These are phyloP conservation scores for Claviceps spartinae DNA, from an alignment of 2,329 filamentous ascomycete genomes.

Conservation along the genomic window DNA sequence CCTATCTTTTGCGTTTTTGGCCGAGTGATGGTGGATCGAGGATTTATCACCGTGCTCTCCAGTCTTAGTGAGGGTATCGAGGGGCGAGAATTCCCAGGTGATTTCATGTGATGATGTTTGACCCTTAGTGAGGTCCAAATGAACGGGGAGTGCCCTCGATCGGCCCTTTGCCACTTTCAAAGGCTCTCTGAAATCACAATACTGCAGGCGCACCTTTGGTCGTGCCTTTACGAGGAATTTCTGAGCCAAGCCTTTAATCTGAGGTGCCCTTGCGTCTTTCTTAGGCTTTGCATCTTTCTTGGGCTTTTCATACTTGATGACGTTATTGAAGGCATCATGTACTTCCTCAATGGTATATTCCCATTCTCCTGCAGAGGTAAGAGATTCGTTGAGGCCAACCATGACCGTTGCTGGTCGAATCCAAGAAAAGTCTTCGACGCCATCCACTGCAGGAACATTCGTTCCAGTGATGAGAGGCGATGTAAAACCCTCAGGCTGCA, in stretches of 20 bases:
- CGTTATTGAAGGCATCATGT: conserved; percentile 78
- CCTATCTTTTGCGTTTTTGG: conserved; percentile 48
- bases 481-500: conserved; percentile 75
- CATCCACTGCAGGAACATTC: conserved; percentile 45
- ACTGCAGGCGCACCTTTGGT: conserved; percentile 55
- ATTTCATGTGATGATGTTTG: conserved; percentile 58
- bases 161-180: conserved; percentile 72
- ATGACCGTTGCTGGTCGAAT: conserved; percentile 59
- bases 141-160: conserved; percentile 53
- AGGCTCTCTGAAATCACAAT: conserved; percentile 68
- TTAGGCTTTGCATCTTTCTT: conserved; percentile 50
- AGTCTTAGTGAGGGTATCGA: conserved; percentile 52
- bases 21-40: conserved; percentile 41
- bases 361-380: conserved; percentile 69
- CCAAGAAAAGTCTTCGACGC: conserved; percentile 64
- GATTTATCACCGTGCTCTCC: conserved; percentile 54
- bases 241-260: conserved; percentile 53
- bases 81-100: conserved; percentile 69
- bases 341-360: conserved; percentile 86
- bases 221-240: conserved; percentile 77
- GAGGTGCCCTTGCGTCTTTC: conserved; percentile 57
- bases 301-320: conserved; percentile 56
- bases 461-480: conserved; percentile 60
- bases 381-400: conserved; percentile 81
- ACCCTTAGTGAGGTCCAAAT: conserved; percentile 44